A percentile compares a stretch with the other conserved stretches of the same genome.
phyloP scores from a whole-genome alignment of 2,329 filamentous ascomycete genomes.

The Dothistroma pini region DNA sequence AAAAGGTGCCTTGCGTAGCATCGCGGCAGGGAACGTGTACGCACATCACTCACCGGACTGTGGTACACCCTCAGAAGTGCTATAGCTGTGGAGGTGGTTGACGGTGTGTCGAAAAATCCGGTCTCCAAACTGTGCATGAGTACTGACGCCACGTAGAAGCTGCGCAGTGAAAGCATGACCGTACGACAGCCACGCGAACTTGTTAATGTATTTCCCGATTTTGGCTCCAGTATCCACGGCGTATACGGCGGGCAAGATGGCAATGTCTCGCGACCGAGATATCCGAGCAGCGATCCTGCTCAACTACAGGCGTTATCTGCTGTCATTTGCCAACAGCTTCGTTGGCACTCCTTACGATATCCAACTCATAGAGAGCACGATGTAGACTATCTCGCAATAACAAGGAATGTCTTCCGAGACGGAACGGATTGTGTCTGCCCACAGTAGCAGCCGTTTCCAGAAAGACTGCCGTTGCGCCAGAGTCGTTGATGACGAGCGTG shows the following conservation, averaged over 20 bases:
- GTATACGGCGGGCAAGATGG: constrained; percentile 1
- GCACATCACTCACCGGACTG: constrained; percentile 41
- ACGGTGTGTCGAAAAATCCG: constrained; percentile 4
- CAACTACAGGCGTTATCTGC: not conserved
- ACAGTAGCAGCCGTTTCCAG: not conserved
- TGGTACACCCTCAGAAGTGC: constrained; percentile 49
- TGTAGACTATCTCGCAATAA: not conserved
- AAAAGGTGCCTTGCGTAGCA: constrained; percentile 46
- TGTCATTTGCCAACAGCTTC: not conserved
- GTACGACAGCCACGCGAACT: not conserved
- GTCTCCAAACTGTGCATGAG: not conserved
- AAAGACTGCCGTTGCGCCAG: not conserved
- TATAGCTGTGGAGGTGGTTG: constrained; percentile 44
- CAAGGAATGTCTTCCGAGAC: not conserved
- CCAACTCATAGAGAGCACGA: not conserved
- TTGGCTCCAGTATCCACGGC: not conserved
- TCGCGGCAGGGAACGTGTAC: constrained; percentile 43
- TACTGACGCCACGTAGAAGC: not conserved
- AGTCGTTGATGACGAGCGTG: not conserved
- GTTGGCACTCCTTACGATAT: not conserved
- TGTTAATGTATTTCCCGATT: not conserved
- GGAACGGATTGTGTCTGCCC: not conserved
- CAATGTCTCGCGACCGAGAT: constrained; percentile 9
- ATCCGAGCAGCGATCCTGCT: not conserved
- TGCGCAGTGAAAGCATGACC: not conserved